Evolutionary conservation across 2,329 filamentous ascomycete species (phyloP), one percentile per base, ranked within the genome.

Genomic region (Hawksworthiomyces lignivorus): DNA sequence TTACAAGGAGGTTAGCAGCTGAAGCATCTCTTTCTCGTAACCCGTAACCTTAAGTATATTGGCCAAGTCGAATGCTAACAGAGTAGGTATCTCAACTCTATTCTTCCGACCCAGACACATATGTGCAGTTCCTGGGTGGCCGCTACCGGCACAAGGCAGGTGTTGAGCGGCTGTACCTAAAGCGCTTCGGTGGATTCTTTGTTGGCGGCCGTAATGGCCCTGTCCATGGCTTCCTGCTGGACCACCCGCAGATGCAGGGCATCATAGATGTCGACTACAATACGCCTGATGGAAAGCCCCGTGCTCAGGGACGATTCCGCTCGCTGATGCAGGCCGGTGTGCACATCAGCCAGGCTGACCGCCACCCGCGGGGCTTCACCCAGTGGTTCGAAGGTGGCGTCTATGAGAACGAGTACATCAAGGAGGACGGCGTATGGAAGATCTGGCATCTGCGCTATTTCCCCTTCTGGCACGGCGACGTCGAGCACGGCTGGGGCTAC

Each of bases 381-480:
- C 72, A 76, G 53, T 77, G 73, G 73, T 76, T 70, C 68, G 73
- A 77, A 54, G 72, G 72, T 32, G 72, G 73, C 4, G 55, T 76
- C 27, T 77, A 77, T 55, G 72, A 76, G 56, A 77, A 76, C 51
- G 72, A 76, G 53, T 77, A 75, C 54, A 67, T 75, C 57, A 74
- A 73, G 56, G 70, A 75, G 50, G 55, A 68, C 45, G 70, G 70
- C 5, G 58, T 65, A 5, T 77, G 73, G 72, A 72, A 72, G 56
- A 63, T 75, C 19, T 70, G 70, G 55, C 61, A 68, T 26, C 64
- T 73, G 47, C 65, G 70, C 31, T 75, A 75, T 54, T 75, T 75
- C 50, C 70, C 73, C 1, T 75, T 76, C 56, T 77, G 73, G 72
- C 72, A 76, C 54, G 67, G 63, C 47, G 65, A 70, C 21, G 68